These are phyloP conservation scores for Cladosporium austrohemisphaericum DNA, from an alignment of 2,329 filamentous ascomycete species.

Conservation along the genomic window DNA sequence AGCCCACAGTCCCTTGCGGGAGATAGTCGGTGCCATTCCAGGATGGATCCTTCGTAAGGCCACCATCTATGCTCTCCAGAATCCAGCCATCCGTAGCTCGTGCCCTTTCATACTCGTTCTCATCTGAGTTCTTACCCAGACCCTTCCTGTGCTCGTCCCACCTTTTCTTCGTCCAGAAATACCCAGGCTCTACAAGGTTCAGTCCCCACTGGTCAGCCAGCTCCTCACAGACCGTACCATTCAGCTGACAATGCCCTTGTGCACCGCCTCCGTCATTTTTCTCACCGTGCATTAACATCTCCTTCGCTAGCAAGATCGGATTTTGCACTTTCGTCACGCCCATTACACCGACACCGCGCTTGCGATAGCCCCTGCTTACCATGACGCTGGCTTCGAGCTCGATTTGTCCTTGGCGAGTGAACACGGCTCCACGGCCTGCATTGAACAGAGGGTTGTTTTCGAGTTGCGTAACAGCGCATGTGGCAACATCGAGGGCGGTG, in stretches of 20 bases:
- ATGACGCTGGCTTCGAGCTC: slow-evolving; percentile 86
- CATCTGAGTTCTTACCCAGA: slow-evolving; percentile 40
- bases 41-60: slow-evolving; percentile 32
- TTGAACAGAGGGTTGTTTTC: slow-evolving; percentile 84
- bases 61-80: not conserved
- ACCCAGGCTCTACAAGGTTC: slow-evolving; percentile 63
- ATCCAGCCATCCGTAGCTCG: not conserved
- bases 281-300: slow-evolving; percentile 66
- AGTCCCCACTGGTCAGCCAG: slow-evolving; percentile 67
- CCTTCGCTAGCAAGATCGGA: slow-evolving; percentile 69
- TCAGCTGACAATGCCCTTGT: slow-evolving; percentile 66
- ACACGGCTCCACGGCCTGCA: slow-evolving; percentile 77
- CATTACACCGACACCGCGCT: slow-evolving; percentile 75
- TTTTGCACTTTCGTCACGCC: slow-evolving; percentile 71
- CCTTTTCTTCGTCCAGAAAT: slow-evolving; percentile 73
- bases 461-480: slow-evolving; percentile 69
- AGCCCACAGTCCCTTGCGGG: slow-evolving; percentile 80
- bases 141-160: slow-evolving; percentile 75
- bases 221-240: slow-evolving; percentile 64
- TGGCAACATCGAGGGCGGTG: slow-evolving; percentile 68
- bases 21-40: slow-evolving; percentile 65
- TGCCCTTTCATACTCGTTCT: slow-evolving; percentile 40
- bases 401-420: slow-evolving; percentile 76
- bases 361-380: slow-evolving; percentile 69
- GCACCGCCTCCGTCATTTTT: slow-evolving; percentile 57